Evolutionary conservation across 1,139 yeast species (phyloP).

Genomic region (Geotrichum citri-aurantii): DNA sequence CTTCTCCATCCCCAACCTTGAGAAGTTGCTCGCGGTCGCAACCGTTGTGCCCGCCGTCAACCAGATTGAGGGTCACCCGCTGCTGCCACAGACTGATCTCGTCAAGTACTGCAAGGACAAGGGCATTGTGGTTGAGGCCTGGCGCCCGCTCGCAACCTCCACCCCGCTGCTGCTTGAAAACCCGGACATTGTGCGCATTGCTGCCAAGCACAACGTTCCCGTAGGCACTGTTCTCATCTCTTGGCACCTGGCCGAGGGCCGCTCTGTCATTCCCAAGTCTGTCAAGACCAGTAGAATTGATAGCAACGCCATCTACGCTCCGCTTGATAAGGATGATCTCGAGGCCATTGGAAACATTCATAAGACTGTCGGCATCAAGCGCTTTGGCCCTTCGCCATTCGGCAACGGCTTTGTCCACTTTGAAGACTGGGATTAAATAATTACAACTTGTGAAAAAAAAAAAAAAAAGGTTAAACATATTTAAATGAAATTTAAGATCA

Average conservation of each 20-base stretch:
- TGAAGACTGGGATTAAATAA: slow-evolving; percentile 40
- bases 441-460: neutral
- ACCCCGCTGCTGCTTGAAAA: slow-evolving; percentile 60
- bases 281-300: slow-evolving; percentile 55
- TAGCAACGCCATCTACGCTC: slow-evolving; percentile 49
- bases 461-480: too few relatives aligned
- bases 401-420: slow-evolving; percentile 29
- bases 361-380: slow-evolving; percentile 44
- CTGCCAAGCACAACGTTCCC: slow-evolving; percentile 49
- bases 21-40: slow-evolving; percentile 48
- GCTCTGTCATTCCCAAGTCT: slow-evolving; percentile 73
- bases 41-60: slow-evolving; percentile 60
- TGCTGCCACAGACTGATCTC: slow-evolving; percentile 63
- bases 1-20: slow-evolving; percentile 53
- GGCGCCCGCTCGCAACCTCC: slow-evolving; percentile 71
- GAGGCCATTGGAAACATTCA: slow-evolving; percentile 44
- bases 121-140: slow-evolving; percentile 62
- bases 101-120: slow-evolving; percentile 49
- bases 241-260: slow-evolving; percentile 68
- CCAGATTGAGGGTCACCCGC: slow-evolving; percentile 74
- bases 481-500: too few relatives aligned
- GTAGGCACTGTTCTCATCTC: slow-evolving; percentile 61
- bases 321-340: slow-evolving; percentile 53
- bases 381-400: slow-evolving; percentile 44
- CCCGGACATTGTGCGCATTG: slow-evolving; percentile 45